Percentiles rank a stretch among this genome's conserved stretches.
Conservation (phyloP, 257 asterid species). For the Nicotiana tabacum region DNA sequence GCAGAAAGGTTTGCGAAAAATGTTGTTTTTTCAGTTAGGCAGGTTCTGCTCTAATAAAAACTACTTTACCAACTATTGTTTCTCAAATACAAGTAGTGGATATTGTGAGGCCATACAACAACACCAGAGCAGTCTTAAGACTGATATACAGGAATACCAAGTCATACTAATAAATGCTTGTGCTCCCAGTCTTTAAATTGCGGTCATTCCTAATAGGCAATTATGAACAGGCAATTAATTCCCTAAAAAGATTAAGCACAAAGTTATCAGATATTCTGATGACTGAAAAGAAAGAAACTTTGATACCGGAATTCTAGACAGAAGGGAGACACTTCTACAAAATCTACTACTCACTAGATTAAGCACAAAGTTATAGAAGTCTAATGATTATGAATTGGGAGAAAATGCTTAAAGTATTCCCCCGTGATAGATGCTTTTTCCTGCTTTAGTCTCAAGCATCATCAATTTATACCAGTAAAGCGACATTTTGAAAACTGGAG, state of each 20-base stretch:
- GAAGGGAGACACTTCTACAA: not conserved
- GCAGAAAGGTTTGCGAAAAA: not conserved
- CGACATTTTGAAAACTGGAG: not conserved
- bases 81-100: not conserved
- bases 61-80: not conserved
- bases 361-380: not conserved
- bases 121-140: not conserved
- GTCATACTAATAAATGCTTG: not conserved
- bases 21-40: not conserved
- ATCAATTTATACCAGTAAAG: not conserved
- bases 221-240: not conserved
- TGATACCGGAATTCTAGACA: not conserved
- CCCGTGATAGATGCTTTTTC: not conserved
- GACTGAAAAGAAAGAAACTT: not conserved
- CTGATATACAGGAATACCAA: not conserved
- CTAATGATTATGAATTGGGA: not conserved
- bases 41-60: not conserved
- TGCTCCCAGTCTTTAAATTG: not conserved
- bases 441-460: not conserved
- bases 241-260: not conserved
- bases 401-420: not conserved
- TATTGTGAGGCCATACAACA: constrained; percentile 1
- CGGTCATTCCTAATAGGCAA: not conserved
- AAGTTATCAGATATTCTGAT: not conserved
- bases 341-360: not conserved